Percentiles rank a stretch among this genome's conserved stretches.
Conservation (phyloP, 495 filamentous ascomycete species). For the Penicillium malachiteum region DNA sequence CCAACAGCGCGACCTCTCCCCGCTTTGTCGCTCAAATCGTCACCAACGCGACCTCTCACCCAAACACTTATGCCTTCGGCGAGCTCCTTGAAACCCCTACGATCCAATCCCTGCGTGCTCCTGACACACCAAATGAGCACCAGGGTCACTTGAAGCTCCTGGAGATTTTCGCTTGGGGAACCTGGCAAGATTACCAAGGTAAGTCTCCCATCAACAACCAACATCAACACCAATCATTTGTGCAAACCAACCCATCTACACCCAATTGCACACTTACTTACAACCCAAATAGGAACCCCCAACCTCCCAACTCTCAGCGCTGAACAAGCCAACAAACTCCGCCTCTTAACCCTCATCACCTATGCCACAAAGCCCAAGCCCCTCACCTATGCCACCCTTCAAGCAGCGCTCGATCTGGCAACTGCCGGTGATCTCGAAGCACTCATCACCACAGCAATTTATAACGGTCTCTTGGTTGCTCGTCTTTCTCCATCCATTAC, state of each 20-base stretch:
- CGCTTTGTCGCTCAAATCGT: constrained; percentile 84
- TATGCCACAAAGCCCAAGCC: constrained; percentile 61
- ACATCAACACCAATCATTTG: no score
- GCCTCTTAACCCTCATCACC: constrained; percentile 83
- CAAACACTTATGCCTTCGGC: constrained; percentile 90
- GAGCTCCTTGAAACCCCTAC: constrained; percentile 84
- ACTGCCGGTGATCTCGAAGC: constrained; percentile 76
- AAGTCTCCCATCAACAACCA: not conserved
- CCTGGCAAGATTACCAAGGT: constrained; percentile 76
- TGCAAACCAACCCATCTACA: not conserved
- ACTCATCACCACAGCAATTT: constrained; percentile 85
- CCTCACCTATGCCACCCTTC: constrained; percentile 72
- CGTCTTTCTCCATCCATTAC: constrained; percentile 72
- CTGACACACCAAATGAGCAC: constrained; percentile 48
- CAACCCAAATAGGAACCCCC: constrained; percentile 40
- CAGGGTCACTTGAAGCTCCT: constrained; percentile 67
- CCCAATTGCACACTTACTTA: not conserved
- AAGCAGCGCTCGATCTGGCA: constrained; percentile 62
- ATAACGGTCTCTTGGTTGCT: constrained; percentile 74
- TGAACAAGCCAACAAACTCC: constrained; percentile 79
- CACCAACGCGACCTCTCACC: constrained; percentile 78
- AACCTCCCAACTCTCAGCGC: constrained; percentile 70
- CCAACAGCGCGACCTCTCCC: constrained; percentile 68
- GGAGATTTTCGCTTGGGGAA: constrained; percentile 91
- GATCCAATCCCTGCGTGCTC: constrained; percentile 66